These are phyloP conservation scores for Exserohilum rostratum DNA, from an alignment of 2,329 filamentous ascomycete species.

Conservation along the genomic window DNA sequence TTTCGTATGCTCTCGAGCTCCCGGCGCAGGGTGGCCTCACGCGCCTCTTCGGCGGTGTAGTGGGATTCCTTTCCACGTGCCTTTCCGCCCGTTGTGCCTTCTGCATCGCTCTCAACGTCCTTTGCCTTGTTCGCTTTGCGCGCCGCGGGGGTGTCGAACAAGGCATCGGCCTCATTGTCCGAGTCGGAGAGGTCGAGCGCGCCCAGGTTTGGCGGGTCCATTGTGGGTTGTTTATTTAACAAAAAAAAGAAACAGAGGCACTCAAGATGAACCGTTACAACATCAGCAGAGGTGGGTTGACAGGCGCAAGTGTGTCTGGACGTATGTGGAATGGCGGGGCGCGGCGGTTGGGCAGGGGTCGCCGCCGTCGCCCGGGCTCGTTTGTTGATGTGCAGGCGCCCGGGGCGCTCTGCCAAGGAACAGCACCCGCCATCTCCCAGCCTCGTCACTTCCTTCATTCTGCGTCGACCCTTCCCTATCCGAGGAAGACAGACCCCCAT, in stretches of 20 bases:
- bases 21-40: conserved; percentile 74
- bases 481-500: conserved; percentile 15
- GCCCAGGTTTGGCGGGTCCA: conserved; percentile 56
- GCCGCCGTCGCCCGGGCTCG: neutral
- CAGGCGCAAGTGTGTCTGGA: conserved; percentile 30
- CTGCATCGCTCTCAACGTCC: conserved; percentile 34
- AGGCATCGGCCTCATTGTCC: conserved; percentile 61
- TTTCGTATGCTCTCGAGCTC: conserved; percentile 84
- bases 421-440: conserved; percentile 33
- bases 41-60: conserved; percentile 69
- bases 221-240: conserved; percentile 14
- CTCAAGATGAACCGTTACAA: neutral
- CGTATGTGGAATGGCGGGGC: conserved; percentile 31
- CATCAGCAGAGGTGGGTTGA: neutral
- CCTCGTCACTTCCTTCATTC: conserved; percentile 26
- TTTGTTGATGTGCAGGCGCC: conserved; percentile 18
- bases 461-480: conserved; percentile 21
- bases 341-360: conserved; percentile 15
- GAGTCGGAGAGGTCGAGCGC: conserved; percentile 61
- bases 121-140: conserved; percentile 46
- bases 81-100: conserved; percentile 50
- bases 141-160: conserved; percentile 63
- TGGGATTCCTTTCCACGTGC: conserved; percentile 56
- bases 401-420: conserved; percentile 7
- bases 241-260: neutral